Conservation (phyloP, 1,139 yeast species). For the Arxiozyma slooffiae region DNA sequence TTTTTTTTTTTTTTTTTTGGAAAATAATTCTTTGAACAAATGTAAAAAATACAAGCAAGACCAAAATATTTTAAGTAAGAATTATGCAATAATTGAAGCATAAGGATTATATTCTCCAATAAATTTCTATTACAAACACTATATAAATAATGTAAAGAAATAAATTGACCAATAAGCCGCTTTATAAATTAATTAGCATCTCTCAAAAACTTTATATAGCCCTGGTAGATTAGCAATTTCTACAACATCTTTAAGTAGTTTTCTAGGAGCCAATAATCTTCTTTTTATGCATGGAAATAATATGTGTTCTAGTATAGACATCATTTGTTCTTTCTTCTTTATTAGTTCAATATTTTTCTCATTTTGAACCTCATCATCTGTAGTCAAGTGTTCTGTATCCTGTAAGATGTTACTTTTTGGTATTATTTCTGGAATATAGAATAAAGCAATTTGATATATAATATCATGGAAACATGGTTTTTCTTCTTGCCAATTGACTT, state of each 20-base stretch:
- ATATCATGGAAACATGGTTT: conserved; percentile 56
- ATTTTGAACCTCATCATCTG: conserved; percentile 11
- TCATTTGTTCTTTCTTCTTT: conserved; percentile 20
- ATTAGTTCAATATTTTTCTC: conserved; percentile 9
- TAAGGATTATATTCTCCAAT: not conserved
- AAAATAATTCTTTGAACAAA: too few species aligned
- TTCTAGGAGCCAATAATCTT: conserved; percentile 55
- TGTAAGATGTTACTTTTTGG: conserved; percentile 17
- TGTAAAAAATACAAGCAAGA: too few species aligned
- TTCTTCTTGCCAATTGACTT: conserved; percentile 59
- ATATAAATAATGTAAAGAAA: too few species aligned
- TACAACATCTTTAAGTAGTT: conserved; percentile 45
- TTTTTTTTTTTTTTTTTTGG: too few species aligned
- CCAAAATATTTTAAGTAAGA: conserved; percentile 51
- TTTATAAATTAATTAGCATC: conserved; percentile 43
- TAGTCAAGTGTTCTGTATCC: conserved; percentile 11
- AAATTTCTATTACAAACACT: too few species aligned
- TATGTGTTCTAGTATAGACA: conserved; percentile 41
- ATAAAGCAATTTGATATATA: conserved; percentile 55
- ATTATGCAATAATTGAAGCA: not conserved
- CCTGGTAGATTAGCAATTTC: conserved; percentile 92
- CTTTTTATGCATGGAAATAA: conserved; percentile 60
- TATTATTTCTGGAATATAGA: conserved; percentile 59
- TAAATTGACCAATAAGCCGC: too few species aligned
- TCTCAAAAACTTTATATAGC: conserved; percentile 79